phyloP scores from a whole-genome alignment of 495 filamentous ascomycete genomes.

The Pyrenula massariospora region DNA sequence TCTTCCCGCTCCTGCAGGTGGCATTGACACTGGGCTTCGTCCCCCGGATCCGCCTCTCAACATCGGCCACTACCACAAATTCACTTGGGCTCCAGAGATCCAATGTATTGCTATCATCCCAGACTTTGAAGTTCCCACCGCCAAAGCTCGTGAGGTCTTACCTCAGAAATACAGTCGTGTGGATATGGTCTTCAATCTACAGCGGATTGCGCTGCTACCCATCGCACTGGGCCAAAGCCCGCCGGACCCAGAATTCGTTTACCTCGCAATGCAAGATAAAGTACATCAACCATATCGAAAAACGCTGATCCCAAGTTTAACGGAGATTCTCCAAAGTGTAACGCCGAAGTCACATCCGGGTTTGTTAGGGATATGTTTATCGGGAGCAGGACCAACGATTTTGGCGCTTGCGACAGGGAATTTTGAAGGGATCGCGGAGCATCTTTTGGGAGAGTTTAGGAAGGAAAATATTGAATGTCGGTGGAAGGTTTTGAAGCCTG shows the following conservation, averaged over 20 bases:
- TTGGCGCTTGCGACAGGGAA: conserved; percentile 79
- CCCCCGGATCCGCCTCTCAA: conserved; percentile 80
- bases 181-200: conserved; percentile 89
- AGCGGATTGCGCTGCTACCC: conserved; percentile 79
- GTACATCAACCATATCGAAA: conserved; percentile 91
- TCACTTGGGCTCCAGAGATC: conserved; percentile 83
- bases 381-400: conserved; percentile 89
- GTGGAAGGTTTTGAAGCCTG: conserved; percentile 82
- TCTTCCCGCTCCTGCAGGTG: conserved; percentile 73
- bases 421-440: conserved; percentile 71
- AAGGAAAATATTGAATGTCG: conserved; percentile 63
- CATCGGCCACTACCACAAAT: conserved; percentile 90
- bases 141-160: conserved; percentile 72
- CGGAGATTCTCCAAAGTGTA: conserved; percentile 79
- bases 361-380: conserved; percentile 82
- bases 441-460: conserved; percentile 58
- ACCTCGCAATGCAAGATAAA: conserved; percentile 94
- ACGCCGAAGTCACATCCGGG: conserved; percentile 76
- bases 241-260: conserved; percentile 86
- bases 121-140: conserved; percentile 84
- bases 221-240: conserved; percentile 76
- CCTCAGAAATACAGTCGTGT: conserved; percentile 62
- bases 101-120: conserved; percentile 92
- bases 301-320: conserved; percentile 77
- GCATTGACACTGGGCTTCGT: conserved; percentile 68